These are phyloP conservation scores for Poa annua DNA, from an alignment of 176 grass and related monocot species.

Conservation along the genomic window DNA sequence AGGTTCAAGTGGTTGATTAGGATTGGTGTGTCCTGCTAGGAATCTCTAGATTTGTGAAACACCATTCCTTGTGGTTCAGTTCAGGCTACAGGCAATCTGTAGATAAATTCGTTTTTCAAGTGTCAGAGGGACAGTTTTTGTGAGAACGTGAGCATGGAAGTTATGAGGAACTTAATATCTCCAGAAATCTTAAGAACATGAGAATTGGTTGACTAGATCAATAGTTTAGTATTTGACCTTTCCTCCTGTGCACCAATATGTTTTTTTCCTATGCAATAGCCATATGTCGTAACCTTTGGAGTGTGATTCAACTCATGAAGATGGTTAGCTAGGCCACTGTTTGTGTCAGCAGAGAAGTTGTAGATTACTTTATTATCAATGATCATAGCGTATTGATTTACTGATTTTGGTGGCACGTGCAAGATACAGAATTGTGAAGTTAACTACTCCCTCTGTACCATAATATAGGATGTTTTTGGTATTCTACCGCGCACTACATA, in stretches of 20 bases:
- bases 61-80: too few species aligned
- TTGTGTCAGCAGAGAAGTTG: neutral
- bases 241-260: neutral
- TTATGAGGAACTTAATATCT: neutral
- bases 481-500: too few species aligned
- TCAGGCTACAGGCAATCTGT: too few species aligned
- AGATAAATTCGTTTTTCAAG: neutral
- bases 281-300: neutral
- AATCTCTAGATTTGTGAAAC: neutral
- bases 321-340: neutral
- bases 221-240: neutral
- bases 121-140: neutral
- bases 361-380: neutral
- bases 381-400: neutral
- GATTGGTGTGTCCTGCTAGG: neutral
- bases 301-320: neutral
- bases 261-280: neutral
- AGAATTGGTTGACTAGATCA: neutral
- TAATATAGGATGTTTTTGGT: too few species aligned
- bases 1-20: neutral
- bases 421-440: neutral
- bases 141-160: neutral
- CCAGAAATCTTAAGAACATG: neutral
- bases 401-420: neutral
- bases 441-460: too few species aligned